Percentiles rank a stretch among this genome's conserved stretches.
Conservation (phyloP, 768 basidiomycete genomes). For the Nevesoporus exiguus region DNA sequence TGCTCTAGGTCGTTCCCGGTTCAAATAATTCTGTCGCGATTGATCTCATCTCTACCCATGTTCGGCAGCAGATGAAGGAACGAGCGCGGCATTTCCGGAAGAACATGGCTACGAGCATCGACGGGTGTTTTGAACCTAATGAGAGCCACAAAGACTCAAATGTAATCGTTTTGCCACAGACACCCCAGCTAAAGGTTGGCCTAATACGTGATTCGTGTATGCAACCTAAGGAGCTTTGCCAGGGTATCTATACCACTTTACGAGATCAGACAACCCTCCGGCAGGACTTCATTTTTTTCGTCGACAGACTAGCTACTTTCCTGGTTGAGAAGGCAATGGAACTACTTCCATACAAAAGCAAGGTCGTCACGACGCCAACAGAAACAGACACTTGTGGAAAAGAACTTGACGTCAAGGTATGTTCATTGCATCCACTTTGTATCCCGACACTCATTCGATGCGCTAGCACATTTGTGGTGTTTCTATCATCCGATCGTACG, state of each 20-base stretch:
- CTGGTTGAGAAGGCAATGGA: constrained; percentile 83
- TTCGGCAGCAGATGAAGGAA: constrained; percentile 78
- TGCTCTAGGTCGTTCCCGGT: constrained; percentile 89
- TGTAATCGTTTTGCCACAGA: constrained; percentile 68
- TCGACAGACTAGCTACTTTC: constrained; percentile 80
- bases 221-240: neutral
- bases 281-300: constrained; percentile 92
- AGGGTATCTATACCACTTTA: constrained; percentile 90
- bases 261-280: constrained; percentile 65
- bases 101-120: constrained; percentile 55
- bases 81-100: constrained; percentile 71
- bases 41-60: constrained; percentile 89
- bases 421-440: neutral
- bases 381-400: constrained; percentile 56
- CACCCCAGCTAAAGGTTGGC: constrained; percentile 73
- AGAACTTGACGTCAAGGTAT: constrained; percentile 57
- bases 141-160: constrained; percentile 44
- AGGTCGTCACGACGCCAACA: constrained; percentile 65
- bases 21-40: constrained; percentile 87
- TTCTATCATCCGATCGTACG: constrained; percentile 83
- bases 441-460: neutral
- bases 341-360: constrained; percentile 66
- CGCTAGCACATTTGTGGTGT: constrained; percentile 79
- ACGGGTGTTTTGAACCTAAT: constrained; percentile 37
- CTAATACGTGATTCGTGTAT: neutral